phyloP scores from a whole-genome alignment of 306 rosid species.

The Prunus mira region DNA sequence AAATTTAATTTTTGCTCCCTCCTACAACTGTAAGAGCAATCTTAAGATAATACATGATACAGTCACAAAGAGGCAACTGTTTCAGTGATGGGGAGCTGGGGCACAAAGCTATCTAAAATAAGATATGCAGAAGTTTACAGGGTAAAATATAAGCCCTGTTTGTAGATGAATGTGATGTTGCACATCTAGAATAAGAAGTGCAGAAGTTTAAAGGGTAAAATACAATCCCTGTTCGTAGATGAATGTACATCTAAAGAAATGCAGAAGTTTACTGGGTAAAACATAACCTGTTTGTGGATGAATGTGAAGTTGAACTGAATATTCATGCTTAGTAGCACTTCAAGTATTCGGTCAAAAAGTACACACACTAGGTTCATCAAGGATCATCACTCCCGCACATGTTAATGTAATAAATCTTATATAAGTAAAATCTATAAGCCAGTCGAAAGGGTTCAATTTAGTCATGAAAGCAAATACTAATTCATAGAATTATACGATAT shows the following conservation, averaged over 20 bases:
- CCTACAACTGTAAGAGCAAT: background rate
- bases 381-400: background rate
- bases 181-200: background rate
- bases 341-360: background rate
- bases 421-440: background rate
- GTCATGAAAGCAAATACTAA: background rate
- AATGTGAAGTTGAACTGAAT: background rate
- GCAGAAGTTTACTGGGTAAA: background rate
- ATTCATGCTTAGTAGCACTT: background rate
- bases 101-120: background rate
- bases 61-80: too few species aligned
- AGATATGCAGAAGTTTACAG: background rate
- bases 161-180: background rate
- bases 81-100: background rate
- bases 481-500: background rate
- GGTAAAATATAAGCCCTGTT: background rate
- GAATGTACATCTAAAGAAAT: background rate
- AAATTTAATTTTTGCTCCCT: background rate
- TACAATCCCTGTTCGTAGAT: background rate
- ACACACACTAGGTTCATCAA: background rate
- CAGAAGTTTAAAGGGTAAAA: background rate
- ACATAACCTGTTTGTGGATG: background rate
- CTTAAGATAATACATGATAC: background rate
- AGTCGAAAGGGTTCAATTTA: background rate
- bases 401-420: slow-evolving; percentile 7